Conservation (phyloP, 495 filamentous ascomycete genomes). For the Aspergillus bridgeri region DNA sequence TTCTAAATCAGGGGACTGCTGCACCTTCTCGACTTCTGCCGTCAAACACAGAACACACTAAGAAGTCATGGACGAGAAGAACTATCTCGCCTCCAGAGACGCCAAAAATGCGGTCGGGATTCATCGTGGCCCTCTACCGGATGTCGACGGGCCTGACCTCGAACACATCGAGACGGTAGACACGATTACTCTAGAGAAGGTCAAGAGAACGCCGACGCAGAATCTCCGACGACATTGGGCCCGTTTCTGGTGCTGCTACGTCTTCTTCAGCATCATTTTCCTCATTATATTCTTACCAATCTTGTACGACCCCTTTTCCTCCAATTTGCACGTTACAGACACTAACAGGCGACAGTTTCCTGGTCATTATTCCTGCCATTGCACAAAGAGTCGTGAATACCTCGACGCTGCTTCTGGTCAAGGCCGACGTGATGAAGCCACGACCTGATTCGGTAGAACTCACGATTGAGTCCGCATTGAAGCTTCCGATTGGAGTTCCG, state of each 20-base stretch:
- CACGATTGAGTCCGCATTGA: constrained; percentile 32
- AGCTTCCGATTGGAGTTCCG: constrained; percentile 32
- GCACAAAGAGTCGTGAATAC: constrained; percentile 41
- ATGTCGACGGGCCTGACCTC: constrained; percentile 19
- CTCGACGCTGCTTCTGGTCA: constrained; percentile 35
- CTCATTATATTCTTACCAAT: constrained; percentile 40
- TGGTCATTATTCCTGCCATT: constrained; percentile 40
- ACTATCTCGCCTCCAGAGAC: constrained; percentile 26
- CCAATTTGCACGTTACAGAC: neutral
- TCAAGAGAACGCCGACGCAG: constrained; percentile 22
- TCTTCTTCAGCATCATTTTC: constrained; percentile 33
- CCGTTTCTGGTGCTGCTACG: constrained; percentile 43
- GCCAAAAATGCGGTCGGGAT: constrained; percentile 35
- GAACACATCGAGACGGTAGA: constrained; percentile 31
- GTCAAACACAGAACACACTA: neutral
- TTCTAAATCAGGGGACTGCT: neutral
- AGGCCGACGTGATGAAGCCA: constrained; percentile 32
- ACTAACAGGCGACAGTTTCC: constrained; percentile 28
- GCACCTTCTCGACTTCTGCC: neutral
- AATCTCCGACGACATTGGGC: constrained; percentile 35
- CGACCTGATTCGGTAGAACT: constrained; percentile 31
- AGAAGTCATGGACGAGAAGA: constrained; percentile 24
- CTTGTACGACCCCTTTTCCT: constrained; percentile 24
- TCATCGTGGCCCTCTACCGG: constrained; percentile 34
- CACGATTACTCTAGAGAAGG: constrained; percentile 29